Evolutionary conservation across 331 rosid species (phyloP), one percentile per base, ranked within the genome.

Genomic region (Saraca asoca): DNA sequence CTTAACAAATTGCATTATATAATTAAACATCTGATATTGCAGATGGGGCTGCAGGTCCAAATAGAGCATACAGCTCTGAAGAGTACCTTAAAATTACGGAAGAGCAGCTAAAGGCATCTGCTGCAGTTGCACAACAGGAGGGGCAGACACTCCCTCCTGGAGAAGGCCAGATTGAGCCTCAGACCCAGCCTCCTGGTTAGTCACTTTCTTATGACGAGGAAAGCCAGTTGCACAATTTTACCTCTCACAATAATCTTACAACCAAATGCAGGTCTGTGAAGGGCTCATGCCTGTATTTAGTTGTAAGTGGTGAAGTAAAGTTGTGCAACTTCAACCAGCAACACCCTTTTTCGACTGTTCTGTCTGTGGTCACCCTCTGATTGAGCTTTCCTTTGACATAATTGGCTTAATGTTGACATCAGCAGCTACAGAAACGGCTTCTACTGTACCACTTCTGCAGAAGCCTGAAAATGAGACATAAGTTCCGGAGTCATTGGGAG

Each of bases 1-100:
- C 51, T 6, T 33, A 55, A 38, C 33, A 62, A 57, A 68, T 81
- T 72, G 24, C 9, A 52, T 46, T 65, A 14, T 62, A 56, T 52
- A 57, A 38, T 60, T 45, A n/a, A 17, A n/a, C 70, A 18, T 64
- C 42, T 68, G 61, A 74, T 57, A 58, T 73, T 31, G 86, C 76
- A 80, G 96, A 83, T 72, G 85, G 80, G 16, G 68, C 58, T 35
- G 51, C 57, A 31, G 75, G 79, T 67, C 74, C 83, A 54, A 74
- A 41, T 37, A 79, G 53, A 66, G 89, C 92, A 57, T 88, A 88
- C 84, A 86, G 85, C 73, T 64, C 84, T 5, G 99, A 88, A 75
- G 95, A 94, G 51, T 85, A 82, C 80, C 85, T 90, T 8, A 90
- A 85, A 88, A 74, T 90, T 58, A 90, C 97, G 17, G 95, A 90